Evolutionary conservation across 176 grass and related monocot genomes (phyloP), one percentile per base, ranked within the genome.

Genomic region (Paspalum notatum): DNA sequence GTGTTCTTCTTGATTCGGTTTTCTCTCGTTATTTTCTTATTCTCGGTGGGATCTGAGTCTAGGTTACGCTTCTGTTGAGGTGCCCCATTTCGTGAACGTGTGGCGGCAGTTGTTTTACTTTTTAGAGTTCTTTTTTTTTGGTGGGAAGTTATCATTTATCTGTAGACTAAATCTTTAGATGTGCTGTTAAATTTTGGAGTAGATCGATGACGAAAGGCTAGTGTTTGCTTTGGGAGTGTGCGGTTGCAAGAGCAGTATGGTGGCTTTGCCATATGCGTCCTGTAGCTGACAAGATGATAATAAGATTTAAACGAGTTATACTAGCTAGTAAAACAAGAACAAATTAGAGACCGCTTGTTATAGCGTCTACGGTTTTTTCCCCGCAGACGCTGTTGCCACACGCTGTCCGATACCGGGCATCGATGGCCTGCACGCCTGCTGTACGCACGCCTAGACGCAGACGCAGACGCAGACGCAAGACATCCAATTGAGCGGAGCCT

Each of bases 221-320:
- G 57, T 62, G 17, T 44, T 20, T 71, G 62, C n/a, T 57, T 41
- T 0, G 16, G 54, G 40, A 37, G 20, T 26, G 12, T 66, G 60
- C 37, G 1, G 1, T 17, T 39, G 38, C 22, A 16, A 9, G 13
- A 61, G n/a, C 21, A 58, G 21, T 58, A 58, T 10, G 9, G 9
- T 58, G 55, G 55, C 24, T 58, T 58, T 58, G 21, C 9, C 55
- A 24, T 58, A 12, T 58, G 21, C 21, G 5, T 57, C n/a, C 4
- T 58, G 55, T 18, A 13, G 9, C 41, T 74, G n/a, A 47, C 2
- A 44, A 24, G 18, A 45, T 21, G 61, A 68, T 13, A 53, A 73
- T 45, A 79, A 49, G n/a, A 68, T 52, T 21, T 11, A 61, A 45
- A 21, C 12, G 64, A 65, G 6, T 73, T 60, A 43, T 71, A 44